Percentiles rank a stretch among this genome's conserved stretches.
Evolutionary conservation across 2,329 filamentous ascomycete species (phyloP).

Genomic region (Chaetomium sp.): DNA sequence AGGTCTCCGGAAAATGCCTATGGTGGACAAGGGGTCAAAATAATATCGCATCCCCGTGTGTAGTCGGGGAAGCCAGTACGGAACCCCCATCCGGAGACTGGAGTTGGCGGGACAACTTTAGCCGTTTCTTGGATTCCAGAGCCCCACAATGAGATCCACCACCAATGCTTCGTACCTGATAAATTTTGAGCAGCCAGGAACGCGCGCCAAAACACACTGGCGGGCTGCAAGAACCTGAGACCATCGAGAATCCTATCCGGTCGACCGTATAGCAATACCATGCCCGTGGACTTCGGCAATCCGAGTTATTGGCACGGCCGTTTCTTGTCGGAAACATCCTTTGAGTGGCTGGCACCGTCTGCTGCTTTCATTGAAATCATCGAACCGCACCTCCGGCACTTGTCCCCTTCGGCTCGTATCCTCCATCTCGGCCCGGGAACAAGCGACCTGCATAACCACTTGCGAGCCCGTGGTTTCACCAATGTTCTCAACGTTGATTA

Average conservation of each 20-base stretch:
- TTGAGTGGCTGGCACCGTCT: conserved; percentile 44
- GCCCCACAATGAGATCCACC: too few relatives aligned
- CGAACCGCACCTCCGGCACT: conserved; percentile 31
- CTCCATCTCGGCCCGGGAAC: conserved; percentile 45
- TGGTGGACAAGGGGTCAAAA: too few relatives aligned
- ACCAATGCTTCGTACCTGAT: too few relatives aligned
- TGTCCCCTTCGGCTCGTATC: conserved; percentile 29
- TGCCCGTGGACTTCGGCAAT: conserved; percentile 38
- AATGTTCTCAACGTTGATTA: conserved; percentile 45
- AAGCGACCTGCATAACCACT: conserved; percentile 42
- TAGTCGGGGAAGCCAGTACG: too few relatives aligned
- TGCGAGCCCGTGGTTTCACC: conserved; percentile 37
- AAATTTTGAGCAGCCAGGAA: too few relatives aligned
- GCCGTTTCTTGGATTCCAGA: too few relatives aligned
- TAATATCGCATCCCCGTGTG: too few relatives aligned
- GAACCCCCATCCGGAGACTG: too few relatives aligned
- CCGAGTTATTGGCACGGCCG: conserved; percentile 45
- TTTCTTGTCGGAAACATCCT: conserved; percentile 38
- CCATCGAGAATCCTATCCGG: neutral
- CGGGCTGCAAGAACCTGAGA: neutral
- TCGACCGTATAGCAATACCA: neutral
- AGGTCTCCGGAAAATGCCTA: too few relatives aligned
- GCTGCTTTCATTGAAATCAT: conserved; percentile 35
- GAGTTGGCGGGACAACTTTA: too few relatives aligned
- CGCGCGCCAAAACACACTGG: too few relatives aligned